Percentiles rank a stretch among this genome's conserved stretches.
Evolutionary conservation across 352 stramenopile species (phyloP).

Genomic region (Phytophthora citrophthora): DNA sequence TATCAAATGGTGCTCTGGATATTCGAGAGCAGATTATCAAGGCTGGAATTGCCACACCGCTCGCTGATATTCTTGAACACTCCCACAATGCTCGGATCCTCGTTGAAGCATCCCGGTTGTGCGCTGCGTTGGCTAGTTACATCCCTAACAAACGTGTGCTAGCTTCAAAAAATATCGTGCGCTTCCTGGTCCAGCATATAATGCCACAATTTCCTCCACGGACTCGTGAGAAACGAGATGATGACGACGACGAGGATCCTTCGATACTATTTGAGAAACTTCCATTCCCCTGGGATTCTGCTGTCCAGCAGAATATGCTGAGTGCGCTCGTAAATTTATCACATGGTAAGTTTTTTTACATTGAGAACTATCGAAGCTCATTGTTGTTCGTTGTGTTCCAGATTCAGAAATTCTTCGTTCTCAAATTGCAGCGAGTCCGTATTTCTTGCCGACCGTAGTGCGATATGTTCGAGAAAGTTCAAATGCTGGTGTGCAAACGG

Average conservation of each 20-base stretch:
- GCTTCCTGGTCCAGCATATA: slow-evolving; percentile 50
- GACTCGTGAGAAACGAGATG: slow-evolving; percentile 29
- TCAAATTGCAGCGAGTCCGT: slow-evolving; percentile 66
- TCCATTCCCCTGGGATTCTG: slow-evolving; percentile 42
- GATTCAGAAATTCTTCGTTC: slow-evolving; percentile 78
- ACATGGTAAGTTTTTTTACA: slow-evolving; percentile 43
- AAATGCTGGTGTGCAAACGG: slow-evolving; percentile 43
- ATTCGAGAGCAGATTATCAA: slow-evolving; percentile 77
- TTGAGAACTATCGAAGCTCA: slow-evolving; percentile 2
- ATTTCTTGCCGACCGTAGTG: slow-evolving; percentile 58
- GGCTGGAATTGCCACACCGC: slow-evolving; percentile 46
- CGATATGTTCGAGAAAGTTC: slow-evolving; percentile 56
- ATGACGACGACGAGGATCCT: slow-evolving; percentile 26
- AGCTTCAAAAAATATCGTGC: slow-evolving; percentile 68
- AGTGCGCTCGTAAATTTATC: slow-evolving; percentile 75
- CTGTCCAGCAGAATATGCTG: slow-evolving; percentile 55
- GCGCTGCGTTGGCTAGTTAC: slow-evolving; percentile 53
- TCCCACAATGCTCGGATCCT: slow-evolving; percentile 60
- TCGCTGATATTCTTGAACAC: slow-evolving; percentile 59
- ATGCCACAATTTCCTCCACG: slow-evolving; percentile 33
- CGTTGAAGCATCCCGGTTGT: slow-evolving; percentile 60
- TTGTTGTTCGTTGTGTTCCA: slow-evolving; percentile 16
- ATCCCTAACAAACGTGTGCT: slow-evolving; percentile 74
- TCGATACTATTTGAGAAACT: slow-evolving; percentile 40
- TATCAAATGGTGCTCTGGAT: not conserved